Conservation (phyloP, 805 yeast species). For the Candida caryicola region DNA sequence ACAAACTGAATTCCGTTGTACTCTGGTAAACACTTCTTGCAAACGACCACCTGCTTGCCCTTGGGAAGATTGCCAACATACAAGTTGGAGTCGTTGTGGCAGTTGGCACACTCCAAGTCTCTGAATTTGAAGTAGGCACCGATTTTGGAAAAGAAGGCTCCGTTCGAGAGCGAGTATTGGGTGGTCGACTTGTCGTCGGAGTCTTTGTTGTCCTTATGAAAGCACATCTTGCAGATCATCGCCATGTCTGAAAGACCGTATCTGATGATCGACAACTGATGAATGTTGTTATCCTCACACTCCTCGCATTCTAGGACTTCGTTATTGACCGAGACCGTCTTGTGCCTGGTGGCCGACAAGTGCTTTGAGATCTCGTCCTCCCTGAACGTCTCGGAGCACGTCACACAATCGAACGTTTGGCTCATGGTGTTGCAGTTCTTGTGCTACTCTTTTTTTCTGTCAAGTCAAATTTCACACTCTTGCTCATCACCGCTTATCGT, state of each 20-base stretch:
- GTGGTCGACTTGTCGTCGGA: slow-evolving; percentile 42
- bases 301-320: slow-evolving; percentile 55
- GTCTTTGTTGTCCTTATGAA: slow-evolving; percentile 28
- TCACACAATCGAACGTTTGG: slow-evolving; percentile 38
- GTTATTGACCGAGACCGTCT: slow-evolving; percentile 36
- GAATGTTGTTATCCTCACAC: slow-evolving; percentile 53
- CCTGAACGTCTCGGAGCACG: slow-evolving; percentile 38
- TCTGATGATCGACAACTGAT: slow-evolving; percentile 48
- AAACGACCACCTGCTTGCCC: slow-evolving; percentile 29
- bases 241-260: slow-evolving; percentile 56
- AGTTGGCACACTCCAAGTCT: slow-evolving; percentile 47
- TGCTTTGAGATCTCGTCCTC: slow-evolving; percentile 50
- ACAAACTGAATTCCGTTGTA: slow-evolving; percentile 22
- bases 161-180: slow-evolving; percentile 51
- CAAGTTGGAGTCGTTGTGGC: slow-evolving; percentile 43
- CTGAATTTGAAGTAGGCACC: slow-evolving; percentile 47
- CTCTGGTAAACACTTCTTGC: slow-evolving; percentile 41
- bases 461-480: background rate
- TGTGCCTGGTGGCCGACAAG: slow-evolving; percentile 52
- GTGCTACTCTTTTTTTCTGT: too few relatives aligned
- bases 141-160: slow-evolving; percentile 50
- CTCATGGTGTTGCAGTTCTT: background rate
- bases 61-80: slow-evolving; percentile 28
- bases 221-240: slow-evolving; percentile 47
- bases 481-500: background rate